phyloP scores from a whole-genome alignment of 2,329 filamentous ascomycete species.

The Fusarium concolor region DNA sequence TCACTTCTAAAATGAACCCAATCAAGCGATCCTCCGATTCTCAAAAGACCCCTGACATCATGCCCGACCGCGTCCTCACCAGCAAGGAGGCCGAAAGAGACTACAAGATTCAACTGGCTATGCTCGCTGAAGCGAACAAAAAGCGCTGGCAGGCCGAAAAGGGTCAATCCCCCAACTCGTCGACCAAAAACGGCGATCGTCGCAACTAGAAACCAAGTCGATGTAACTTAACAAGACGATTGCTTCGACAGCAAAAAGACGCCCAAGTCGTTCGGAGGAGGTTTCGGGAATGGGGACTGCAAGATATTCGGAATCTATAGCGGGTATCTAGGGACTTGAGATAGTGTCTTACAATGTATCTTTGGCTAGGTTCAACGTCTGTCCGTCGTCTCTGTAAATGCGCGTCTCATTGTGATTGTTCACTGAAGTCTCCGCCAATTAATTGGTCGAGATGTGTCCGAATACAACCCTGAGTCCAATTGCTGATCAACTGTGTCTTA shows the following conservation, averaged over 20 bases:
- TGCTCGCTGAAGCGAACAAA: not conserved
- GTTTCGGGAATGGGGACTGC: no score
- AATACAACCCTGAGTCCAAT: not conserved
- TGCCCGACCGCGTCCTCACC: fast-evolving
- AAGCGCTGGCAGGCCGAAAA: no score
- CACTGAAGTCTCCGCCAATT: no score
- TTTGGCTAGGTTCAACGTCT: no score
- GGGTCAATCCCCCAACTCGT: not conserved
- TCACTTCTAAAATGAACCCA: not conserved
- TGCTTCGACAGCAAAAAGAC: no score
- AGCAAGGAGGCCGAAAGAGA: not conserved
- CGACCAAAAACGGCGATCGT: not conserved
- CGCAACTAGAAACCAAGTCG: not conserved
- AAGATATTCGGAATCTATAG: no score
- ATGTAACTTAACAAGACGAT: no score
- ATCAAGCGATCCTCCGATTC: not conserved
- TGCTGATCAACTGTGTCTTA: not conserved
- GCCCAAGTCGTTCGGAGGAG: no score
- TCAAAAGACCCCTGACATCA: not conserved
- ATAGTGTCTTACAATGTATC: no score
- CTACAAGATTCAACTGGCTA: not conserved
- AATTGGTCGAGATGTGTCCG: not conserved
- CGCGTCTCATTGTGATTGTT: no score
- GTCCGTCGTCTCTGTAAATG: no score
- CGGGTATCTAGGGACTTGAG: no score